These are phyloP conservation scores for Suzukiozyma palmioleophila DNA, from an alignment of 1,139 yeast genomes.

Conservation along the genomic window DNA sequence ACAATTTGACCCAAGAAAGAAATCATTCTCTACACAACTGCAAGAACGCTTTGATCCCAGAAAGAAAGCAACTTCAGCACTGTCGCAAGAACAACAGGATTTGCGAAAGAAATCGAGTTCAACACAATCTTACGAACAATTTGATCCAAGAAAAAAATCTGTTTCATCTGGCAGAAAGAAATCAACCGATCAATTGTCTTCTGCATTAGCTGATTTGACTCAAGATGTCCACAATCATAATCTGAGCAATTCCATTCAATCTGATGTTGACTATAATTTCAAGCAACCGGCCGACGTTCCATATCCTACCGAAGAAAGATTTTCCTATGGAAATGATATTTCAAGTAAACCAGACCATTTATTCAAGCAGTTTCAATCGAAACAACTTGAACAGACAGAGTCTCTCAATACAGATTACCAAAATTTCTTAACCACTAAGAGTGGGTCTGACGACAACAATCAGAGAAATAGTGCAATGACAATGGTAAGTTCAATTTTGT, in stretches of 20 bases:
- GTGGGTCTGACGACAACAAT: constrained; percentile 3
- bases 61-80: no score
- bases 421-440: constrained; percentile 18
- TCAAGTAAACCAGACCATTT: constrained; percentile 1
- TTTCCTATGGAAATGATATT: constrained; percentile 1
- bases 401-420: constrained; percentile 24
- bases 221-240: constrained; percentile 26
- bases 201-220: constrained; percentile 28
- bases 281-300: constrained; percentile 1
- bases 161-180: background rate
- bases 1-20: constrained; percentile 11
- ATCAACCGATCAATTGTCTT: constrained; percentile 18
- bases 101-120: background rate
- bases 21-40: background rate
- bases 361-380: constrained; percentile 7
- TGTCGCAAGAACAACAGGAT: no score
- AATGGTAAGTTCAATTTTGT: constrained; percentile 42
- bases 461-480: constrained; percentile 33
- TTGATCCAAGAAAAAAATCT: constrained; percentile 10
- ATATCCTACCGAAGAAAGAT: constrained; percentile 1
- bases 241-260: background rate
- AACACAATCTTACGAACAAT: constrained; percentile 3
- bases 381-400: constrained; percentile 13
- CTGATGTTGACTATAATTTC: background rate
- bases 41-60: no score